Evolutionary conservation across 371 early-diverging fungal genomes (phyloP), one percentile per base, ranked within the genome.

Genomic region (Choanephora cucurbitarum): DNA sequence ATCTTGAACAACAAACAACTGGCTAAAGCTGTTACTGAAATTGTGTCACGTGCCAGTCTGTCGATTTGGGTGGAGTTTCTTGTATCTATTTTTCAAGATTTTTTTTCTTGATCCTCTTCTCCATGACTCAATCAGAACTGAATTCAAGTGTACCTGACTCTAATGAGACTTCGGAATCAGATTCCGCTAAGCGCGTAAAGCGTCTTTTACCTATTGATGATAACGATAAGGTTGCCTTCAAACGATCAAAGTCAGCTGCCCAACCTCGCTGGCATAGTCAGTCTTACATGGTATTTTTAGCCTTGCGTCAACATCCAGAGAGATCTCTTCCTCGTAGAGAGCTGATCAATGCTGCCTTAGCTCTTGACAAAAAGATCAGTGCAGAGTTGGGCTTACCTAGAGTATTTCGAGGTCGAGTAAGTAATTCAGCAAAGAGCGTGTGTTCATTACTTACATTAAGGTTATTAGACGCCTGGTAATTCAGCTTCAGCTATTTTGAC

Each of bases 391-490:
- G 82, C 2, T 61, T 92, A 37, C 91, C 91, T 3, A 71, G 76
- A 28, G 84, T 85, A 14, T 93, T 93, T 67, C 78, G 83, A n/a
- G 93, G 94, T 41, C 91, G 89, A 80, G 90, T 87, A 77, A 61
- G 39, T 41, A 13, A 17, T n/a, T n/a, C n/a, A n/a, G n/a, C n/a
- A n/a, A n/a, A n/a, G n/a, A n/a, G n/a, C n/a, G n/a, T n/a, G n/a
- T n/a, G n/a, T n/a, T n/a, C n/a, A n/a, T n/a, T n/a, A n/a, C n/a
- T n/a, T n/a, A n/a, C n/a, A n/a, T n/a, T n/a, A n/a, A n/a, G n/a
- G n/a, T n/a, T n/a, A n/a, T n/a, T n/a, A 89, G 85, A 92, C 93
- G 28, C 92, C 93, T 5, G 75, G 75, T 72, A 92, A 92, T 62
- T 90, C 90, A 40, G 91, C 91, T 5, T 88, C 88, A 19, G 87